Evolutionary conservation across 805 yeast genomes (phyloP).

Genomic region (Wickerhamomyces rabaulensis): DNA sequence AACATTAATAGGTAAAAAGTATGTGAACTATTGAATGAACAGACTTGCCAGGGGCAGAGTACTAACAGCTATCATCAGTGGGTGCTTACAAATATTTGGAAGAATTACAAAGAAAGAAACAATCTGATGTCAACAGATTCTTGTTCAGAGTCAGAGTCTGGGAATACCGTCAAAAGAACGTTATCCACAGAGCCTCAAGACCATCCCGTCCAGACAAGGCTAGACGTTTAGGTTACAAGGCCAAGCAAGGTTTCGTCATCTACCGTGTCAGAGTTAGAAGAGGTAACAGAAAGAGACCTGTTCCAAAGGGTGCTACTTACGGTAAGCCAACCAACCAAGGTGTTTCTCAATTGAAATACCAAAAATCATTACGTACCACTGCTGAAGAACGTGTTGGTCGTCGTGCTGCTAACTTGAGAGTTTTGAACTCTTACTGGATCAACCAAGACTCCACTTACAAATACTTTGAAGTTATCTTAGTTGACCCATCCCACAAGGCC

Average conservation of each 20-base stretch:
- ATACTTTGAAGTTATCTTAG: slow-evolving; percentile 96
- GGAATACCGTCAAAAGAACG: slow-evolving; percentile 99
- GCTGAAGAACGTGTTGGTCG: slow-evolving; percentile 99
- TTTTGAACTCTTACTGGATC: slow-evolving; percentile 99
- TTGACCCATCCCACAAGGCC: slow-evolving; percentile 97
- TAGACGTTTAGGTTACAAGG: slow-evolving; percentile 99
- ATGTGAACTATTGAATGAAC: slow-evolving; percentile 7
- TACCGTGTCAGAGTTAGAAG: slow-evolving; percentile 99
- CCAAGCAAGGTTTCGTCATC: slow-evolving; percentile 99
- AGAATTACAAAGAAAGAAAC: slow-evolving; percentile 99
- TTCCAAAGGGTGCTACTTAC: slow-evolving; percentile 99
- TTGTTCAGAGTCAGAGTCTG: slow-evolving; percentile 99
- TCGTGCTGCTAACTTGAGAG: slow-evolving; percentile 98
- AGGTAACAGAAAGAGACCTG: slow-evolving; percentile 99
- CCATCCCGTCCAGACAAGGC: slow-evolving; percentile 99
- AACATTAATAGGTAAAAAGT: slow-evolving; percentile 5
- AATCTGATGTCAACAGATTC: slow-evolving; percentile 98
- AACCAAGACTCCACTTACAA: slow-evolving; percentile 99
- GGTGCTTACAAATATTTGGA: slow-evolving; percentile 99
- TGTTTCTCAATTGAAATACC: slow-evolving; percentile 98
- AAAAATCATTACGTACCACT: slow-evolving; percentile 94
- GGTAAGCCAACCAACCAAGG: slow-evolving; percentile 99
- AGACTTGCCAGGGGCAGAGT: not conserved
- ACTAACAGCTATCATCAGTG: slow-evolving; percentile 41
- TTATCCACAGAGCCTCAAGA: slow-evolving; percentile 97